phyloP scores from a whole-genome alignment of 345 rosid genomes.

The Lumnitzera racemosa region DNA sequence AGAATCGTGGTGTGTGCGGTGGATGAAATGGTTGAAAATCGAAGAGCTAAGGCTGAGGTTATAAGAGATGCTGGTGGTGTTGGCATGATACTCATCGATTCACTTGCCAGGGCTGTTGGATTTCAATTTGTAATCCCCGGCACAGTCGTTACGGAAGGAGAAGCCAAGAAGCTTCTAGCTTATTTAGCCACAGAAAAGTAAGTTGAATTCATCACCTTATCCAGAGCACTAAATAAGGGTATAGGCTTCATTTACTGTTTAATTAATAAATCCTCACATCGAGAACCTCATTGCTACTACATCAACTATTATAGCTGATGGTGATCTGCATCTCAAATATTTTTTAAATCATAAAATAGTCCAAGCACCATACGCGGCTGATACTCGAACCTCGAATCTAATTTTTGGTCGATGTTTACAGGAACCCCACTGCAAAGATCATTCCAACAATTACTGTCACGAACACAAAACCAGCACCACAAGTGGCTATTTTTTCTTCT shows the following conservation, averaged over 20 bases:
- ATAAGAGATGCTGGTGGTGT: slow-evolving; percentile 32
- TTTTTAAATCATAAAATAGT: too few relatives aligned
- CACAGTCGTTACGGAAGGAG: slow-evolving; percentile 27
- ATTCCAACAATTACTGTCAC: slow-evolving; percentile 22
- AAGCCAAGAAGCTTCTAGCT: slow-evolving; percentile 31
- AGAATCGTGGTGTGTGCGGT: slow-evolving; percentile 36
- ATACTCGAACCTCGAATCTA: too few relatives aligned
- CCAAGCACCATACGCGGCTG: too few relatives aligned
- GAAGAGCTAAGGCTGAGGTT: slow-evolving; percentile 17
- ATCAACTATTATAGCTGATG: too few relatives aligned
- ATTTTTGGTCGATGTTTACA: not conserved
- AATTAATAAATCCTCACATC: too few relatives aligned
- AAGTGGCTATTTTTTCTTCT: slow-evolving; percentile 36
- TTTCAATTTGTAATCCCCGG: slow-evolving; percentile 32
- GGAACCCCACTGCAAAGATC: slow-evolving; percentile 33
- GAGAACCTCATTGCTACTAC: too few relatives aligned
- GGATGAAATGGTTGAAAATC: slow-evolving; percentile 16
- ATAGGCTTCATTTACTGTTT: too few relatives aligned
- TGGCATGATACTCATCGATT: slow-evolving; percentile 37
- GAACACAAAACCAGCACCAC: slow-evolving; percentile 31
- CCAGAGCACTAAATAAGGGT: not conserved
- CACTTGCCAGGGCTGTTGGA: slow-evolving; percentile 25
- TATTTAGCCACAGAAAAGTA: slow-evolving; percentile 30
- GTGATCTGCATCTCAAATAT: too few relatives aligned
- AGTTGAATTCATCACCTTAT: not conserved